A percentile compares a stretch with the other conserved stretches of the same genome.
Conservation (phyloP, 2,329 filamentous ascomycete species). For the Colletotrichum lupini region DNA sequence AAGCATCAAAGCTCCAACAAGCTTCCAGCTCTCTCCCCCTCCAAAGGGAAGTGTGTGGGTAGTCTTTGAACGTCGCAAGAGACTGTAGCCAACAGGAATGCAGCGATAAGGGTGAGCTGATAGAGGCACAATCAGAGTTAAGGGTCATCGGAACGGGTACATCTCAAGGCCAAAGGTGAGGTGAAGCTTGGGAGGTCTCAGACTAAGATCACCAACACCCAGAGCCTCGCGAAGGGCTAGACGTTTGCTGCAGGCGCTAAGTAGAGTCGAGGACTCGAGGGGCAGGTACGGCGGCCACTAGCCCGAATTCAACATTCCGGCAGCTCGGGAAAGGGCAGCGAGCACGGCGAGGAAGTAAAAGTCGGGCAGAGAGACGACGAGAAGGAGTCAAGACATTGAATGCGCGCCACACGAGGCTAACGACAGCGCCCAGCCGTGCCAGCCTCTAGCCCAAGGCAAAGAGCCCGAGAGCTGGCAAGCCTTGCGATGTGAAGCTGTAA, state of each 20-base stretch:
- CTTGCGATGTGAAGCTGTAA: not conserved
- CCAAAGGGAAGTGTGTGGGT: not conserved
- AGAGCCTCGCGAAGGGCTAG: conserved; percentile 27
- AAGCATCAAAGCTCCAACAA: conserved; percentile 25
- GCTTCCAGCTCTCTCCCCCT: conserved; percentile 8
- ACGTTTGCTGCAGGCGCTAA: conserved; percentile 16
- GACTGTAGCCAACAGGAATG: conserved; percentile 22
- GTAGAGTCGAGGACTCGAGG: conserved; percentile 22
- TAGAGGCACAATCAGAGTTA: conserved; percentile 17
- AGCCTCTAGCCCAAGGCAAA: not conserved
- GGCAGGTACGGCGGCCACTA: conserved; percentile 27
- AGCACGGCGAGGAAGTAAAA: conserved; percentile 9
- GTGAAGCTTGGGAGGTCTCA: conserved; percentile 22
- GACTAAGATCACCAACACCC: not conserved
- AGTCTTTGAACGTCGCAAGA: conserved; percentile 10
- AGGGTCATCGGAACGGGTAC: conserved; percentile 24
- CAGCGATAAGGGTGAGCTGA: conserved; percentile 18
- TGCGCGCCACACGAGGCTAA: conserved; percentile 16
- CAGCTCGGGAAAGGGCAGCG: conserved; percentile 24
- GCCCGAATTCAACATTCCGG: conserved; percentile 32
- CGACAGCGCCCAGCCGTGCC: not conserved
- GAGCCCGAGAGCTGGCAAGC: not conserved
- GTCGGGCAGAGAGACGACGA: not conserved
- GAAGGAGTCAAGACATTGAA: conserved; percentile 7
- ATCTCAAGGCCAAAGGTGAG: conserved; percentile 8